Conservation (phyloP, 345 rosid species). For the Rhodamnia rubescens region DNA sequence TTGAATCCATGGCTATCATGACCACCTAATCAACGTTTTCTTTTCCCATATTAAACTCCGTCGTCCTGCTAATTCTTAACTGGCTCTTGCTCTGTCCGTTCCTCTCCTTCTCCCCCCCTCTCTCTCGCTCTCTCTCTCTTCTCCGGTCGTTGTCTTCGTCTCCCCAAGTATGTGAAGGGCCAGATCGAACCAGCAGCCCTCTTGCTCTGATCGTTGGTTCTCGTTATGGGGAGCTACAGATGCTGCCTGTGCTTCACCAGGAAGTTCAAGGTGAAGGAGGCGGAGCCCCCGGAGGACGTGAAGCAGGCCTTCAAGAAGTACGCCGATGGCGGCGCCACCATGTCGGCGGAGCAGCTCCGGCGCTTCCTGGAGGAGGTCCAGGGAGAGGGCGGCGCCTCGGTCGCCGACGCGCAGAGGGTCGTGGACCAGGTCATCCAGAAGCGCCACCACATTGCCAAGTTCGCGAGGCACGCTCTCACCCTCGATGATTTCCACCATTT, state of each 20-base stretch:
- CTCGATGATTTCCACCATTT: constrained; percentile 61
- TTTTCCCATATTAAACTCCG: background rate
- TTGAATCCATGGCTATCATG: background rate
- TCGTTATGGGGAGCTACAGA: constrained; percentile 52
- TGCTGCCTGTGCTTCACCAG: constrained; percentile 62
- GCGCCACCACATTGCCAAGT: constrained; percentile 55
- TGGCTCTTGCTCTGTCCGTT: background rate
- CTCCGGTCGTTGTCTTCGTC: background rate
- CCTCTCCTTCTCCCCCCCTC: background rate
- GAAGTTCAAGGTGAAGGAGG: constrained; percentile 53
- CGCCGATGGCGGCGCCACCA: constrained; percentile 37
- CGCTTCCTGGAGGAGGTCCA: constrained; percentile 47
- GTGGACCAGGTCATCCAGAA: constrained; percentile 39
- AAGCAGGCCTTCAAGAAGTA: constrained; percentile 41
- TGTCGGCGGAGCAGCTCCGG: constrained; percentile 62
- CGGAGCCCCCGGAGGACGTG: constrained; percentile 59
- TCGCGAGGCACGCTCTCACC: constrained; percentile 46
- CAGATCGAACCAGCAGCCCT: background rate
- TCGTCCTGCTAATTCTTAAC: background rate
- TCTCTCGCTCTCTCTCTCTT: background rate
- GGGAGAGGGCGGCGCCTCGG: constrained; percentile 14
- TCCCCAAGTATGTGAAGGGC: background rate
- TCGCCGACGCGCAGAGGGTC: constrained; percentile 43
- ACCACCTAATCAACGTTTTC: background rate
- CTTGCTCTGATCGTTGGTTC: background rate